A percentile compares a stretch with the other conserved stretches of the same genome.
phyloP scores from a whole-genome alignment of 2,329 filamentous ascomycete species.

The Penicillium hordei region DNA sequence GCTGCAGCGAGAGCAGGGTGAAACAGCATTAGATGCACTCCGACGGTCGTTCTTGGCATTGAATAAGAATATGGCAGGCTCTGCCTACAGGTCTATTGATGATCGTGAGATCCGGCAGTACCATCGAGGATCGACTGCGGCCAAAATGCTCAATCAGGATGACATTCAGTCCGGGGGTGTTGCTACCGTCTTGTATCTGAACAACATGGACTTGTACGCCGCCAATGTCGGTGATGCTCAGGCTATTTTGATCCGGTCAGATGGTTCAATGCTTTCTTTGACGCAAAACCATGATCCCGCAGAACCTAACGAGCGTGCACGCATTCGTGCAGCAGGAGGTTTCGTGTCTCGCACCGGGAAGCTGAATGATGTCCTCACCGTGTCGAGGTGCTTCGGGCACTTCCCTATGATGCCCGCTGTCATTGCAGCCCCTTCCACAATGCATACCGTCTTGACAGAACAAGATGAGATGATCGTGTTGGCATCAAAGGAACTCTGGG shows the following conservation, averaged over 20 bases:
- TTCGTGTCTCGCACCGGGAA: constrained; percentile 95
- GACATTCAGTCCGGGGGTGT: constrained; percentile 88
- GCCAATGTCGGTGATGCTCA: constrained; percentile 95
- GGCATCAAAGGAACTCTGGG: constrained; percentile 91
- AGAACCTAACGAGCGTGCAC: constrained; percentile 75
- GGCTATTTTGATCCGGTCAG: constrained; percentile 89
- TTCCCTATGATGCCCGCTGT: constrained; percentile 89
- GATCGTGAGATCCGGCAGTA: constrained; percentile 61
- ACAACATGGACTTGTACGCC: constrained; percentile 85
- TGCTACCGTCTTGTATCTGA: constrained; percentile 86
- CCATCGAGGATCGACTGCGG: constrained; percentile 69
- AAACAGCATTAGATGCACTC: constrained; percentile 79
- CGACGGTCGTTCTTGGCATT: constrained; percentile 81
- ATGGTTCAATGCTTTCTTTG: constrained; percentile 77
- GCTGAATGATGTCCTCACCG: constrained; percentile 85
- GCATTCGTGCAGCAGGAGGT: constrained; percentile 90
- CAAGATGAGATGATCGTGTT: constrained; percentile 92
- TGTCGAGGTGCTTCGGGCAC: constrained; percentile 94
- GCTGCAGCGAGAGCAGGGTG: constrained; percentile 64
- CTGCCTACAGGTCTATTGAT: constrained; percentile 76
- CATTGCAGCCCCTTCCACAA: constrained; percentile 83
- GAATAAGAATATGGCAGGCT: constrained; percentile 90
- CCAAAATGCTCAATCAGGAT: constrained; percentile 79
- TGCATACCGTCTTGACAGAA: constrained; percentile 74
- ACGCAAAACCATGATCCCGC: constrained; percentile 93